Conservation (phyloP, 768 basidiomycete species). For the Amanita subjunquillea region DNA sequence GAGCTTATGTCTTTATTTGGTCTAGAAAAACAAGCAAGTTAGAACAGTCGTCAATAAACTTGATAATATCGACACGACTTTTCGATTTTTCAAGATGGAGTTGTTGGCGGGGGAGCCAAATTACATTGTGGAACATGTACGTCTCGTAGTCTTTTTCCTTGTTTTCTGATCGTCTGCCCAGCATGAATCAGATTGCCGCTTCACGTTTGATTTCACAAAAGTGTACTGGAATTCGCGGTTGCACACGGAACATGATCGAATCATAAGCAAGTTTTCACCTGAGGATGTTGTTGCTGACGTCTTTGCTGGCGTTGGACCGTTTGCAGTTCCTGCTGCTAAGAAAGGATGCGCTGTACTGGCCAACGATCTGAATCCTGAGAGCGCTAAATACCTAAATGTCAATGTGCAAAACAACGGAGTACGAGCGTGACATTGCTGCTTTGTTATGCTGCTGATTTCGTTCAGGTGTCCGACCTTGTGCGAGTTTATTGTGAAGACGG, state of each 20-base stretch:
- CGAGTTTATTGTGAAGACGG: constrained; percentile 79
- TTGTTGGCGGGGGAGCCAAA: constrained; percentile 85
- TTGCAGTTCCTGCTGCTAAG: constrained; percentile 87
- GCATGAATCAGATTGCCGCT: constrained; percentile 80
- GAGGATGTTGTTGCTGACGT: constrained; percentile 85
- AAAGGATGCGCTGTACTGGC: constrained; percentile 85
- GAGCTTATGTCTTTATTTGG: neutral
- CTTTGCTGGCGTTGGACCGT: constrained; percentile 96
- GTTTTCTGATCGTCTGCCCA: constrained; percentile 18
- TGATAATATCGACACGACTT: constrained; percentile 73
- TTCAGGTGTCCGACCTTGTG: constrained; percentile 22
- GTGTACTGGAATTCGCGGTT: constrained; percentile 99
- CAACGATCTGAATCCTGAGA: constrained; percentile 91
- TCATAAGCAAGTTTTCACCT: constrained; percentile 64
- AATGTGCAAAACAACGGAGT: constrained; percentile 79
- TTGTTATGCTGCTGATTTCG: neutral
- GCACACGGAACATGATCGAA: constrained; percentile 81
- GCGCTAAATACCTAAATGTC: constrained; percentile 60
- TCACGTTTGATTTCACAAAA: constrained; percentile 88
- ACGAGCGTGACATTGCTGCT: constrained; percentile 12
- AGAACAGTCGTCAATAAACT: constrained; percentile 95
- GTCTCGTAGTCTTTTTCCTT: constrained; percentile 13
- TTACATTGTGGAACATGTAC: constrained; percentile 79
- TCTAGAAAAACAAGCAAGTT: constrained; percentile 76
- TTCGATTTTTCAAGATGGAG: constrained; percentile 96